These are phyloP conservation scores for Sordariomycetes sp. DNA, from an alignment of 2,329 filamentous ascomycete species.

Conservation along the genomic window DNA sequence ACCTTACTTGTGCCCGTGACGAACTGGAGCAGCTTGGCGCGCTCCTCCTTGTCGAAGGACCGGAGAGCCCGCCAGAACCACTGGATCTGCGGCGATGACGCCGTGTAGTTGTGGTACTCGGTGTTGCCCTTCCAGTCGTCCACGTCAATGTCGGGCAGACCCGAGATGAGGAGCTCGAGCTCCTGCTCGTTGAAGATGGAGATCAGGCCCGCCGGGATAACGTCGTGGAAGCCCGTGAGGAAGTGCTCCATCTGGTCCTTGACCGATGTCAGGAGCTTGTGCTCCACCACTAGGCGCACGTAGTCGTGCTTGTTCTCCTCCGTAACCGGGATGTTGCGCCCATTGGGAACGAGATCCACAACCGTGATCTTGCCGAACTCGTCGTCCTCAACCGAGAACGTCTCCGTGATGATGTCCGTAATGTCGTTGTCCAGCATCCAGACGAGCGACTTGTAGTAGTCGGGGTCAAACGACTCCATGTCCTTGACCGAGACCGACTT, in stretches of 20 bases:
- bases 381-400: constrained; percentile 88
- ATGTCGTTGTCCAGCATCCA: constrained; percentile 99
- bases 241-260: constrained; percentile 92
- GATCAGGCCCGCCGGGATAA: constrained; percentile 87
- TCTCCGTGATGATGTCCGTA: constrained; percentile 93
- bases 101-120: constrained; percentile 95
- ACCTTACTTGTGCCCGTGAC: constrained; percentile 98
- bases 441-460: constrained; percentile 96
- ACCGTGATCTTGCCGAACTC: constrained; percentile 84
- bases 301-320: constrained; percentile 99
- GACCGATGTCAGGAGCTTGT: constrained; percentile 83
- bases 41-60: constrained; percentile 98
- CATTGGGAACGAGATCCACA: constrained; percentile 78
- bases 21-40: constrained; percentile 92
- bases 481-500: constrained; percentile 96
- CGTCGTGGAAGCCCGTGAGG: constrained; percentile 93
- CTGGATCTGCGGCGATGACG: constrained; percentile 90
- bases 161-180: constrained; percentile 90
- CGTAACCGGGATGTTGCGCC: constrained; percentile 85
- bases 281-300: constrained; percentile 86
- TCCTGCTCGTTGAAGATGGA: constrained; percentile 99
- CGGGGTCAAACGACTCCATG: constrained; percentile 96
- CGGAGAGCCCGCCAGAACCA: constrained; percentile 99
- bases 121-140: constrained; percentile 99
- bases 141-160: constrained; percentile 91